Evolutionary conservation across 2,329 filamentous ascomycete species (phyloP), one percentile per base, ranked within the genome.

Genomic region (Nemania bipapillata): DNA sequence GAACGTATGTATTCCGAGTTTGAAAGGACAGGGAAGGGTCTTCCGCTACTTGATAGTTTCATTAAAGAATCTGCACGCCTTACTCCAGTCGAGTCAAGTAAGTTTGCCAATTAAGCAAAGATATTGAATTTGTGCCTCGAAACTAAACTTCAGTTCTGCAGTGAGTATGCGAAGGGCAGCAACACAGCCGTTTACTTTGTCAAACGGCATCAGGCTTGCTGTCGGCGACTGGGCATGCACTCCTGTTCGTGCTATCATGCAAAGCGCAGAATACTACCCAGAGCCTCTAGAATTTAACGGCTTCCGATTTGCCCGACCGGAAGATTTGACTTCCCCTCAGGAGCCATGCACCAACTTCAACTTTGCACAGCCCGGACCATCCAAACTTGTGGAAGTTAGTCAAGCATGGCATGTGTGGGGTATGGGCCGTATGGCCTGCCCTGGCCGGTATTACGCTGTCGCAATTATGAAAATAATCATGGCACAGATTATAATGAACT

Each of bases 21-120:
- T 15, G 52, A 68, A n/a, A 7, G 17, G 0, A 70, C 68, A 0
- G 52, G 32, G 0, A 22, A 49, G 0, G 69, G 66, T 0, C 59
- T 76, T 0, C 72, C 72, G 0, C 69, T 76, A 1, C 47, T 77
- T 0, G 75, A 76, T 22, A 76, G 74, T 40, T 77, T 77, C 60
- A 70, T 76, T 4, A 76, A 76, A 52, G 74, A 77, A 24, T 77
- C 75, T 0, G 70, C 74, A 0, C 65, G 75, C 0, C 52, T 74
- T 0, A 74, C 61, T 1, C 74, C 74, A 0, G 65, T 73, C n/a
- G 79, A 72, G 69, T 60, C 63, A 0, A 50, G 68, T 72, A 4
- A n/a, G 40, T 45, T 4, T 7, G 9, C 9, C 30, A 32, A 4
- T 9, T 32, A 32, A 12, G 5, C 11, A 40, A 3, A 6, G 3